Conservation (phyloP, 1,139 yeast genomes). For the Yamadazyma kanchanaburiensis region DNA sequence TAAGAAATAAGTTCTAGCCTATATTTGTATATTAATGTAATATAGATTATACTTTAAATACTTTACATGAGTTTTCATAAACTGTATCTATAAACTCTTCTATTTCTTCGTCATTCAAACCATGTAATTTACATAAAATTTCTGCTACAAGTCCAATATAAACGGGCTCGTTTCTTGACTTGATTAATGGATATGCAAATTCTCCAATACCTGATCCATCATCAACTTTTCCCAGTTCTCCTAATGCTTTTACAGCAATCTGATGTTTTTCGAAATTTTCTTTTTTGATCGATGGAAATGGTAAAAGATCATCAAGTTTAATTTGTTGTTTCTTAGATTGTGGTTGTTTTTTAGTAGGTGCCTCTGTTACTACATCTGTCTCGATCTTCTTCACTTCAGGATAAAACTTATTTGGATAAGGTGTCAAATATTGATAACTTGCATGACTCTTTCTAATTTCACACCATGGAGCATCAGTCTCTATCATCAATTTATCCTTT, state of each 20-base stretch:
- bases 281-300: slow-evolving; percentile 62
- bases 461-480: slow-evolving; percentile 99
- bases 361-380: slow-evolving; percentile 3
- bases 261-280: slow-evolving; percentile 50
- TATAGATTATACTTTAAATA: slow-evolving; percentile 41
- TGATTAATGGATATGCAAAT: slow-evolving; percentile 55
- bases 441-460: slow-evolving; percentile 85
- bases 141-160: slow-evolving; percentile 78
- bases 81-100: slow-evolving; percentile 56
- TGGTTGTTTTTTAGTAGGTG: slow-evolving; percentile 3
- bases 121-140: slow-evolving; percentile 58
- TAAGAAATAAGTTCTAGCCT: slow-evolving; percentile 5
- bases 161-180: slow-evolving; percentile 91
- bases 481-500: slow-evolving; percentile 65
- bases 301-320: slow-evolving; percentile 45
- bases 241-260: slow-evolving; percentile 17
- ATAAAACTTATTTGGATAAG: slow-evolving; percentile 54
- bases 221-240: slow-evolving; percentile 5
- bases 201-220: slow-evolving; percentile 22
- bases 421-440: slow-evolving; percentile 52
- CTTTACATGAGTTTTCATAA: slow-evolving; percentile 57
- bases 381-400: slow-evolving; percentile 44
- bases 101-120: slow-evolving; percentile 39
- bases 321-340: slow-evolving; percentile 7
- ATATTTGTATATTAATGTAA: slow-evolving; percentile 1